Conservation (phyloP, 306 rosid species). For the Hippophae tibetana region DNA sequence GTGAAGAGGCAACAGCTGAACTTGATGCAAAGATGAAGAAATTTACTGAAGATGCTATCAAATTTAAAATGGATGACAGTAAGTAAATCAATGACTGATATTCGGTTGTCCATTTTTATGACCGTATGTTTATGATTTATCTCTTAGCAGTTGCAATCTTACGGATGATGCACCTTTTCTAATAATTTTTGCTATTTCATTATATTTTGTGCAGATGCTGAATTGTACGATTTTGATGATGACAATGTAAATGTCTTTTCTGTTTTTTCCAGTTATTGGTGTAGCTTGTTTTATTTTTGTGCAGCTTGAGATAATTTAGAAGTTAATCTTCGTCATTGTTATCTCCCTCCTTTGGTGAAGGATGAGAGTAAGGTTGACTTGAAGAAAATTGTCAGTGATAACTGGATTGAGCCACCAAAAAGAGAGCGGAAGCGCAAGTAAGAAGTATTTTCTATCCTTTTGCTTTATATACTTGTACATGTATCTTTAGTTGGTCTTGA, state of each 20-base stretch:
- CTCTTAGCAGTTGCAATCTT: neutral
- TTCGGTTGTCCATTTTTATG: neutral
- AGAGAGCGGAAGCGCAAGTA: slow-evolving; percentile 99
- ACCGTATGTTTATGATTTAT: neutral
- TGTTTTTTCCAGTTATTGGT: neutral
- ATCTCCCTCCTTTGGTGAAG: slow-evolving; percentile 26
- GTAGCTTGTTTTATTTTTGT: neutral
- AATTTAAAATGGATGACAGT: slow-evolving; percentile 99
- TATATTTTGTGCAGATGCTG: slow-evolving; percentile 58
- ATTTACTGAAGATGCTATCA: slow-evolving; percentile 95
- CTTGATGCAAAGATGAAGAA: slow-evolving; percentile 99
- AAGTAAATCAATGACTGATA: slow-evolving; percentile 17
- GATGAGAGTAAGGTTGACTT: slow-evolving; percentile 86
- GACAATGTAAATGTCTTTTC: slow-evolving; percentile 49
- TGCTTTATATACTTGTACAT: slow-evolving; percentile 7
- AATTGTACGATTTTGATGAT: slow-evolving; percentile 90
- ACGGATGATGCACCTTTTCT: slow-evolving; percentile 11
- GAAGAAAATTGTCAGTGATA: slow-evolving; percentile 89
- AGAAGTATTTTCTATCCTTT: neutral
- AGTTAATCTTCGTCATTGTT: neutral
- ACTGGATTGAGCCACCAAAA: slow-evolving; percentile 96
- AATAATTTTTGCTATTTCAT: slow-evolving; percentile 14
- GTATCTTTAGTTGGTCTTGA: slow-evolving; percentile 5
- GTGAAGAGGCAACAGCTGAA: slow-evolving; percentile 98
- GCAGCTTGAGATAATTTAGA: slow-evolving; percentile 9